phyloP scores from a whole-genome alignment of 2,329 filamentous ascomycete species.

The Xylariales sp. region DNA sequence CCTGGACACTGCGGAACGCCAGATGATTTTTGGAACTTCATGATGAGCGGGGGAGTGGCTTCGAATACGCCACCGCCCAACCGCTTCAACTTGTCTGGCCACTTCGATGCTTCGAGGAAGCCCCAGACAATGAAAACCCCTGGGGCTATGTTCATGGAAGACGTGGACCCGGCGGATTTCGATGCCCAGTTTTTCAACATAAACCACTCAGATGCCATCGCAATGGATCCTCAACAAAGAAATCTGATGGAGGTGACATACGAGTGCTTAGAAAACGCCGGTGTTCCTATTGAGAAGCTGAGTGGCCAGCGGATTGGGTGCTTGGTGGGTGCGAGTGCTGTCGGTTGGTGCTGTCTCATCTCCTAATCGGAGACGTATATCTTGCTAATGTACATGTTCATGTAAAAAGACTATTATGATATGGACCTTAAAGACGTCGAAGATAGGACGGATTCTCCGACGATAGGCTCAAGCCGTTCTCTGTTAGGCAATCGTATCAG shows the following conservation, averaged over 20 bases:
- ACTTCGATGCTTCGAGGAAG: constrained; percentile 53
- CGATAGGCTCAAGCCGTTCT: constrained; percentile 40
- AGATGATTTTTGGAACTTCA: constrained; percentile 35
- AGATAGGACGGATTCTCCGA: constrained; percentile 39
- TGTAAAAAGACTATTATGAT: constrained; percentile 23
- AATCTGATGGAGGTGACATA: constrained; percentile 35
- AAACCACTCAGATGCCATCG: constrained; percentile 30
- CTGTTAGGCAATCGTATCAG: constrained; percentile 50
- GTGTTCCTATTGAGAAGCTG: constrained; percentile 27
- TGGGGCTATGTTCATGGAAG: constrained; percentile 55
- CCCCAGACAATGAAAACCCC: constrained; percentile 51
- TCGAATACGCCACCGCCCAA: constrained; percentile 51
- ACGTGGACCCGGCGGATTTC: constrained; percentile 51
- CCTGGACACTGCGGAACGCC: background rate
- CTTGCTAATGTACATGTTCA: constrained; percentile 3
- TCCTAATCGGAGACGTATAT: background rate
- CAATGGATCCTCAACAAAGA: constrained; percentile 41
- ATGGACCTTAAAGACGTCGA: constrained; percentile 35
- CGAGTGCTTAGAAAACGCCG: constrained; percentile 38
- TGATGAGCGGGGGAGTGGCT: constrained; percentile 19
- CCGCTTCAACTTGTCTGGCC: constrained; percentile 52
- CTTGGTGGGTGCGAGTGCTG: constrained; percentile 23
- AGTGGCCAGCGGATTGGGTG: constrained; percentile 27
- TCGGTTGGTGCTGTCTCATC: constrained; percentile 15
- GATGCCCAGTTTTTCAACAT: constrained; percentile 51